Evolutionary conservation across 805 yeast species (phyloP), one percentile per base, ranked within the genome.

Genomic region (Pichia nakasei): DNA sequence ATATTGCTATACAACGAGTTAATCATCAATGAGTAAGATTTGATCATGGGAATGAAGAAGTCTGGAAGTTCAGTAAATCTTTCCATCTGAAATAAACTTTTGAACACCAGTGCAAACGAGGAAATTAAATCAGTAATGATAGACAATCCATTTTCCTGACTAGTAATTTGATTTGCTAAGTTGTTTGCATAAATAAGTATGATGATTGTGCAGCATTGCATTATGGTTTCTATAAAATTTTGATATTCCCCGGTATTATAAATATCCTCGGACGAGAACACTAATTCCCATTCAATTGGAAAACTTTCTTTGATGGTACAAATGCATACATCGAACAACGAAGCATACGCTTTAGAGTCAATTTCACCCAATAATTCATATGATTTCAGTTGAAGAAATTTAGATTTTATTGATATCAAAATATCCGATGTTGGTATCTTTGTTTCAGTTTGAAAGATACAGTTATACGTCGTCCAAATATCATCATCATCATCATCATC

Each of bases 51-150:
- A 20, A 41, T 24, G 18, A 37, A 37, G 33, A 41, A 41, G n/a
- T 40, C 44, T 17, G 47, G 47, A 20, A 40, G 18, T 38, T 37
- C 47, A 37, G 15, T 27, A 33, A 44, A 40, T 2, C 19, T 13
- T 7, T 37, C 44, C 11, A 17, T 17, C 5, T 9, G 31, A 17
- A 12, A 44, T 2, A 44, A n/a, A 3, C 20, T 15, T 8, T 37
- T 44, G 7, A 36, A 6, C 3, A 41, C 24, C 2, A 29, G 9
- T 21, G 35, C 44, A 34, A 37, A 40, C 3, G 19, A 11, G 20
- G 35, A 33, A 9, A 44, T 26, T 26, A 44, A 36, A 24, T 44
- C 47, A 5, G 37, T 21, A 7, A 37, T 32, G 17, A 15, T 13
- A 5, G 41, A 34, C 12, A 40, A 22, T 4, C 41, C 34, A 4